Evolutionary conservation across 352 stramenopile species (phyloP).

Genomic region (Phytophthora lateralis): DNA sequence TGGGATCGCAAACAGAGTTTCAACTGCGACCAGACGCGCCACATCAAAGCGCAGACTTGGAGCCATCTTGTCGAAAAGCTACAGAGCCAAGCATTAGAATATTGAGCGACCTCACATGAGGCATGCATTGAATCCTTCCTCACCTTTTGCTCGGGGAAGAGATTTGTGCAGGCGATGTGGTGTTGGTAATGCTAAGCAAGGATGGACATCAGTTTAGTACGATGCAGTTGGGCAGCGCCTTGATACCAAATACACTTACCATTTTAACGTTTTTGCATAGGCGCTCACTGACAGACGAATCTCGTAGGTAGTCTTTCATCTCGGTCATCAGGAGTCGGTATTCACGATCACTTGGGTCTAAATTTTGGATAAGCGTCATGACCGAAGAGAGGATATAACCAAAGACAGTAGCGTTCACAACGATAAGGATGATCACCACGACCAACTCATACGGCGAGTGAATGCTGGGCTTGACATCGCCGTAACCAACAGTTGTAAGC

Average conservation of each 20-base stretch:
- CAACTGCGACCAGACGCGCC: conserved; percentile 72
- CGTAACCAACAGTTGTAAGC: conserved; percentile 91
- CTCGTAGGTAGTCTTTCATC: conserved; percentile 88
- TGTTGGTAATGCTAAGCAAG: conserved; percentile 73
- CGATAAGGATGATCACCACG: conserved; percentile 77
- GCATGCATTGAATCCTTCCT: background rate
- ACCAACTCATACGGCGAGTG: conserved; percentile 76
- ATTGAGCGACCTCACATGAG: background rate
- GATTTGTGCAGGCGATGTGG: conserved; percentile 63
- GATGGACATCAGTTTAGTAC: conserved; percentile 7
- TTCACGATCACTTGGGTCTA: conserved; percentile 78
- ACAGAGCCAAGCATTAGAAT: background rate
- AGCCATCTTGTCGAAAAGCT: conserved; percentile 86
- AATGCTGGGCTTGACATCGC: conserved; percentile 73
- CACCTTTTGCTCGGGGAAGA: conserved; percentile 87
- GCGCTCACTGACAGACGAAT: conserved; percentile 55
- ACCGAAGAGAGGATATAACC: conserved; percentile 84
- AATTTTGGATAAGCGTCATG: conserved; percentile 82
- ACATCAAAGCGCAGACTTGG: conserved; percentile 84
- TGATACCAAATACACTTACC: conserved; percentile 21
- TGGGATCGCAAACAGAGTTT: conserved; percentile 80
- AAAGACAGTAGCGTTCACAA: conserved; percentile 84
- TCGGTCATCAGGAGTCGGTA: conserved; percentile 79
- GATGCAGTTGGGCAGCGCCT: background rate
- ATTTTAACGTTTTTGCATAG: conserved; percentile 77